These are phyloP conservation scores for Quercus tomentella DNA, from an alignment of 331 rosid species.

Conservation along the genomic window DNA sequence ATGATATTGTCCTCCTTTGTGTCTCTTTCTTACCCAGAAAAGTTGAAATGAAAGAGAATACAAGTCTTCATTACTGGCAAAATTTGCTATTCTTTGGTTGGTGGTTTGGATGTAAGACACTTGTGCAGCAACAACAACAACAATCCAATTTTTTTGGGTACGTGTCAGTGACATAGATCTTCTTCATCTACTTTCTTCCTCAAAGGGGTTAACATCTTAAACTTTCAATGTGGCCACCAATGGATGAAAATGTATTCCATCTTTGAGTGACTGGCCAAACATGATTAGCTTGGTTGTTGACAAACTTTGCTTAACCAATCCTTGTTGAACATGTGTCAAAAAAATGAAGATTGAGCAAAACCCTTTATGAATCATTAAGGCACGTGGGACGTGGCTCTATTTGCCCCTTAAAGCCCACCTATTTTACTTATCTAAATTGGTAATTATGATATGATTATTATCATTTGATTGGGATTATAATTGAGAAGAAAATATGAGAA, in stretches of 20 bases:
- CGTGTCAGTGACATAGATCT: not conserved
- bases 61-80: too few species aligned
- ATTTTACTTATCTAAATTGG: not conserved
- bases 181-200: not conserved
- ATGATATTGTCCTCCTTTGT: too few species aligned
- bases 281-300: slow-evolving; percentile 11
- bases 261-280: not conserved
- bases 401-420: not conserved
- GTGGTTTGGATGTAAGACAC: not conserved
- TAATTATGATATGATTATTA: slow-evolving; percentile 12
- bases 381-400: slow-evolving; percentile 3
- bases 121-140: not conserved
- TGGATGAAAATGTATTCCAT: not conserved
- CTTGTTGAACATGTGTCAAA: not conserved
- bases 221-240: slow-evolving; percentile 9
- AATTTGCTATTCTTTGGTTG: not conserved
- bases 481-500: not conserved
- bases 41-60: too few species aligned
- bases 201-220: slow-evolving; percentile 15
- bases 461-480: slow-evolving; percentile 18
- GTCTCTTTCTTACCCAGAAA: too few species aligned
- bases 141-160: not conserved
- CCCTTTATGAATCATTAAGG: not conserved
- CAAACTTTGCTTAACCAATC: slow-evolving; percentile 24
- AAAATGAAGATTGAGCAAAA: not conserved